phyloP scores from a whole-genome alignment of 73 alveolate genomes.

The Durusdinium trenchii region DNA sequence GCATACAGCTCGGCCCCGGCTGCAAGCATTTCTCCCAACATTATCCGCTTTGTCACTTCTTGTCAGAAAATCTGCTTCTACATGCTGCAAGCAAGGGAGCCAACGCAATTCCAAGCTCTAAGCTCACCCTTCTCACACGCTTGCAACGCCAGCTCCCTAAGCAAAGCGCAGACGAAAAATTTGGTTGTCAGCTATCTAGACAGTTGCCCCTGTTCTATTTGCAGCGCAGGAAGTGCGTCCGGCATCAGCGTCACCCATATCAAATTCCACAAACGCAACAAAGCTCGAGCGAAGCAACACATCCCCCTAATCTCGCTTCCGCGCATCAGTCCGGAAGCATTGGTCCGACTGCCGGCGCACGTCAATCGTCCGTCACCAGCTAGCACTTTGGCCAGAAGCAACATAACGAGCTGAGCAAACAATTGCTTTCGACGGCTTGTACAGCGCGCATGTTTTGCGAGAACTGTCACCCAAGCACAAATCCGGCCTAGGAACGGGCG shows the following conservation, averaged over 20 bases:
- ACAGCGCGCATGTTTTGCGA: neutral
- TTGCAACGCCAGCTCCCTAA: neutral
- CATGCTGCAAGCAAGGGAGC: slow-evolving; percentile 15
- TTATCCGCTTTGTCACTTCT: neutral
- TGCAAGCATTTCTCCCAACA: neutral
- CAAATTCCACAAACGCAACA: neutral
- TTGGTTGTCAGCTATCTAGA: neutral
- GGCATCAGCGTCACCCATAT: neutral
- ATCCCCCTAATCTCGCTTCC: slow-evolving; percentile 19
- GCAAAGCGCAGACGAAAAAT: neutral
- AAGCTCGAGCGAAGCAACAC: slow-evolving; percentile 50
- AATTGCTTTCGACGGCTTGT: neutral
- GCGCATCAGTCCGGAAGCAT: slow-evolving; percentile 48
- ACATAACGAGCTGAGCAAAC: neutral
- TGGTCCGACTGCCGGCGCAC: too few species aligned
- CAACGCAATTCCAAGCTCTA: neutral
- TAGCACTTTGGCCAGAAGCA: neutral
- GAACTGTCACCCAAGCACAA: slow-evolving; percentile 35
- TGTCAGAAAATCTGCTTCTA: slow-evolving; percentile 26
- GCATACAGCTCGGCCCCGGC: neutral
- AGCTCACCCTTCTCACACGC: neutral
- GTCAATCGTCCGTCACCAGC: neutral
- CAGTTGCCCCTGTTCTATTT: slow-evolving; percentile 19
- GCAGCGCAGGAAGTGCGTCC: neutral
- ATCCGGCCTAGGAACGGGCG: slow-evolving; percentile 48